Percentiles rank a stretch among this genome's conserved stretches.
phyloP scores from a whole-genome alignment of 2,329 filamentous ascomycete genomes.

The Colletotrichum sp. region DNA sequence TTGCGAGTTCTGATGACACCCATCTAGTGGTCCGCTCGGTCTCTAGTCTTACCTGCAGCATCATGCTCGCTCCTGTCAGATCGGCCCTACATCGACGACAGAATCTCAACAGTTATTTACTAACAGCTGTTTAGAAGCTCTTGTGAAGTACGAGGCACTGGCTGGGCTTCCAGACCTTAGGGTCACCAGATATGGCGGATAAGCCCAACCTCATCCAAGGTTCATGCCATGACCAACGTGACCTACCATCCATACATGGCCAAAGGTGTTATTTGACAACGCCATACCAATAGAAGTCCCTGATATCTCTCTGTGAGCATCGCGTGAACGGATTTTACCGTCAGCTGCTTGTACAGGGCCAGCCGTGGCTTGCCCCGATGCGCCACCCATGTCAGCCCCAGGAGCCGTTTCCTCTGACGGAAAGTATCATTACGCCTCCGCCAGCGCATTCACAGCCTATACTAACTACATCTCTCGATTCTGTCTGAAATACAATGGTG shows the following conservation, averaged over 20 bases:
- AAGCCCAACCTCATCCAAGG: rapidly evolving
- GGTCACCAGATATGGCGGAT: neutral
- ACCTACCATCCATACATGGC: neutral
- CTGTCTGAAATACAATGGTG: rapidly evolving
- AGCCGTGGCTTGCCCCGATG: neutral
- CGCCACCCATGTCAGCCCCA: neutral
- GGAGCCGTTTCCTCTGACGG: neutral
- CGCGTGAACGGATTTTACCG: neutral
- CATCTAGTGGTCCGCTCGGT: neutral
- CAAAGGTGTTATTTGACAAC: neutral
- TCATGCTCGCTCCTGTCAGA: neutral
- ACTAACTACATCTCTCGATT: neutral
- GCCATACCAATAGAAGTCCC: rapidly evolving
- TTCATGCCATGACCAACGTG: neutral
- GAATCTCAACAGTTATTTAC: neutral
- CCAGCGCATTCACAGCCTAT: neutral
- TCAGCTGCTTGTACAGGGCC: neutral
- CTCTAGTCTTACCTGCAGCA: neutral
- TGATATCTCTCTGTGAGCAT: neutral
- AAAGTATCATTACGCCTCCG: neutral
- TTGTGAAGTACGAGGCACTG: rapidly evolving
- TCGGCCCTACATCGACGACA: neutral
- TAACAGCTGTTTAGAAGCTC: rapidly evolving
- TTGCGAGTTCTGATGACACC: neutral
- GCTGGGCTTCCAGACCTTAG: neutral